Conservation (phyloP, 2,329 filamentous ascomycete species). For the Myriosclerotinia curreyana region DNA sequence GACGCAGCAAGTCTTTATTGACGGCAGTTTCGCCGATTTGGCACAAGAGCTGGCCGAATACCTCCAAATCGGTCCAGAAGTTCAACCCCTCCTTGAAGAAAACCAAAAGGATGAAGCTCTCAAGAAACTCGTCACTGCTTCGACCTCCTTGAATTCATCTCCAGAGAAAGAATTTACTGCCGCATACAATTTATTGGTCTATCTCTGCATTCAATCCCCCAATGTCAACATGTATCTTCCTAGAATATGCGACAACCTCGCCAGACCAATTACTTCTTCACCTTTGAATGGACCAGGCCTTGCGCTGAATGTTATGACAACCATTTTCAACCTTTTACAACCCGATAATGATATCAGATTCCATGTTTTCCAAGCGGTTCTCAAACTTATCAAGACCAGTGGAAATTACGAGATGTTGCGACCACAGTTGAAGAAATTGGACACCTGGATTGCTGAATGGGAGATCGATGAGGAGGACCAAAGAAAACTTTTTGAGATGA, state of each 20-base stretch:
- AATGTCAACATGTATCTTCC: slow-evolving; percentile 84
- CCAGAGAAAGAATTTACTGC: slow-evolving; percentile 96
- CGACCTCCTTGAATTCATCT: slow-evolving; percentile 72
- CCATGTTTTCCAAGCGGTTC: slow-evolving; percentile 85
- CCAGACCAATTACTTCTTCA: slow-evolving; percentile 80
- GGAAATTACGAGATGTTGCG: slow-evolving; percentile 80
- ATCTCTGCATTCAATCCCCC: slow-evolving; percentile 83
- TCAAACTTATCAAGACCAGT: slow-evolving; percentile 74
- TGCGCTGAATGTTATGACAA: slow-evolving; percentile 85
- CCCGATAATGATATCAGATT: slow-evolving; percentile 75
- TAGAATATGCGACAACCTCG: slow-evolving; percentile 83
- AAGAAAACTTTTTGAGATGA: slow-evolving; percentile 78
- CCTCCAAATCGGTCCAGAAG: slow-evolving; percentile 69
- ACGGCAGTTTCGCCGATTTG: slow-evolving; percentile 91
- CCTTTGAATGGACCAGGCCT: slow-evolving; percentile 81
- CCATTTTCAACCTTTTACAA: slow-evolving; percentile 91
- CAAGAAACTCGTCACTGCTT: slow-evolving; percentile 82
- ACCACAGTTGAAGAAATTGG: slow-evolving; percentile 78
- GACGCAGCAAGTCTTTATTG: slow-evolving; percentile 63
- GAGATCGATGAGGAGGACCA: slow-evolving; percentile 76
- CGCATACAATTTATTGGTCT: slow-evolving; percentile 94
- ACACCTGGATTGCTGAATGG: slow-evolving; percentile 81
- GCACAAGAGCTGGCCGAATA: slow-evolving; percentile 93
- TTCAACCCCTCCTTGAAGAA: slow-evolving; percentile 69
- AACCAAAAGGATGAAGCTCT: slow-evolving; percentile 79